These are phyloP conservation scores for Mallotus japonicus DNA, from an alignment of 441 rosid genomes.

Conservation along the genomic window DNA sequence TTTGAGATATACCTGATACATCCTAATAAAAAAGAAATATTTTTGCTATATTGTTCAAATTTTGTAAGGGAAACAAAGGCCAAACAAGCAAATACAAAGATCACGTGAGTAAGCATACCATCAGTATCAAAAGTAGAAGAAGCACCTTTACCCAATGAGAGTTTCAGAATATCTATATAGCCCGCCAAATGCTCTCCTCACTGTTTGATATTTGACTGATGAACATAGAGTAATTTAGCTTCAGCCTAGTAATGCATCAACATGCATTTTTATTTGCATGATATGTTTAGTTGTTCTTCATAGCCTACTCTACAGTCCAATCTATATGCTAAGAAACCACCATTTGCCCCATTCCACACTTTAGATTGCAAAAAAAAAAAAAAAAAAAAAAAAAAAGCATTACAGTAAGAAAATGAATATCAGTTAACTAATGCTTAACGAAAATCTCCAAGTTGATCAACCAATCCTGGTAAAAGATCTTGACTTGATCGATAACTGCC, in stretches of 20 bases:
- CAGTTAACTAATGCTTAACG: neutral
- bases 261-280: neutral
- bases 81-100: neutral
- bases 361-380: neutral
- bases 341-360: neutral
- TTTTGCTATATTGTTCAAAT: neutral
- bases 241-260: neutral
- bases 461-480: neutral
- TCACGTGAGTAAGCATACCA: neutral
- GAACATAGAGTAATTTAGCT: neutral
- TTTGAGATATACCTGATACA: neutral
- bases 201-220: neutral
- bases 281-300: neutral
- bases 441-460: neutral
- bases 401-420: neutral
- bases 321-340: neutral
- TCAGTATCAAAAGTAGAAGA: neutral
- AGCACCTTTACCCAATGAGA: no score
- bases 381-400: neutral
- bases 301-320: neutral
- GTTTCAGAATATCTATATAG: neutral
- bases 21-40: neutral
- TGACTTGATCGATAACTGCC: neutral
- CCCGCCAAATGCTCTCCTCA: neutral
- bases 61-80: neutral